Evolutionary conservation across 495 filamentous ascomycete species (phyloP), one percentile per base, ranked within the genome.

Genomic region (Lasiosphaeris hirsuta): DNA sequence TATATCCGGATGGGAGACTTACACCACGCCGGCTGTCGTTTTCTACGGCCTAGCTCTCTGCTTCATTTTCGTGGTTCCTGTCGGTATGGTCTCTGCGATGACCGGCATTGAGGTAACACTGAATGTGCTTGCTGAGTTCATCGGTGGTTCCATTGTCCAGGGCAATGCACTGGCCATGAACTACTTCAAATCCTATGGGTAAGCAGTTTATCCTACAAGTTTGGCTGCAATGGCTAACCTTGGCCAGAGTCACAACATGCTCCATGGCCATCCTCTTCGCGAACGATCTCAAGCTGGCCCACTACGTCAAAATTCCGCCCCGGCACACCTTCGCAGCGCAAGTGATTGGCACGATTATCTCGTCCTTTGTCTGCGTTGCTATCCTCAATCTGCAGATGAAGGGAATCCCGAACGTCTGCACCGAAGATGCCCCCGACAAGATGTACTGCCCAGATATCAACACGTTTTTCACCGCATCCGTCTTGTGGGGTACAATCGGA

Each of bases 241-340:
- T 30, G 34, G 15, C 1, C 40, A 61, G 63, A 4, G 72, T 68
- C 55, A 66, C 73, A 4, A 75, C 72, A 4, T 72, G 69, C 48
- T 58, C 67, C 1, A 62, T 68, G 37, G 65, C 69, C 6, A 36
- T 72, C 30, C 56, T 58, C 40, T 75, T 75, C 53, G 68, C 69
- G 42, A 66, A 68, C 55, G 72, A 75, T 36, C 69, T 75, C 52
- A 75, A 75, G 63, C 64, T 75, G 33, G 72, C 69, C 0, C 72
- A 75, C 38, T 75, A 75, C 51, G 58, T 73, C 64, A 74, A 75
- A 63, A 73, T 75, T 54, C 69, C 72, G 13, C 72, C 70, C 2
- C 65, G 71, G 10, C 68, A 73, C 42, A 75, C 70, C 4, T 75
- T 75, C 56, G 48, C 44, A 18, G 72, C 68, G 4, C 72, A 75